A percentile compares a stretch with the other conserved stretches of the same genome.
Conservation (phyloP, 2,329 filamentous ascomycete genomes). For the Triangularia setosa region DNA sequence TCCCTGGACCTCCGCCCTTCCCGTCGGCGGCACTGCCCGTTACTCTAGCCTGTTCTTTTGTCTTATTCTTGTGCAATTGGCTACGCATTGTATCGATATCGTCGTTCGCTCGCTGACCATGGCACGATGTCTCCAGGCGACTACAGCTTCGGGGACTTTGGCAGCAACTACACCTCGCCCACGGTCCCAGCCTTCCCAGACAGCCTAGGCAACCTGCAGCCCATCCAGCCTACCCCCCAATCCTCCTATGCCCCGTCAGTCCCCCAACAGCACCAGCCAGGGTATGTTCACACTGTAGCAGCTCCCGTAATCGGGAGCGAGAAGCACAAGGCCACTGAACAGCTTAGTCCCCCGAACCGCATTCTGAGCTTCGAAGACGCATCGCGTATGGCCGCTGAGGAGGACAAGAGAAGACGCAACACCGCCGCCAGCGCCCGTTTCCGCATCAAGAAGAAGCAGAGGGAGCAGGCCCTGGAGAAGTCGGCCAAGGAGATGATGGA, state of each 20-base stretch:
- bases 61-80: conserved; percentile 13
- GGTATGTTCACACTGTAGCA: conserved; percentile 28
- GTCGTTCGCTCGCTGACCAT: conserved; percentile 38
- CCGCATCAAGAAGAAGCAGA: conserved; percentile 94
- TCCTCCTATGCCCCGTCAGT: conserved; percentile 41
- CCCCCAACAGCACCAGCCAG: conserved; percentile 30
- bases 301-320: conserved; percentile 31
- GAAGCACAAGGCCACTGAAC: conserved; percentile 44
- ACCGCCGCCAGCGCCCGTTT: conserved; percentile 86
- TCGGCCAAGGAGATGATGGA: conserved; percentile 80
- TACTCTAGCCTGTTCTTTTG: conserved; percentile 23
- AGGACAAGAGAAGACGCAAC: conserved; percentile 86
- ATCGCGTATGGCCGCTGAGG: conserved; percentile 71
- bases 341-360: conserved; percentile 36
- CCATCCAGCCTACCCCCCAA: conserved; percentile 51
- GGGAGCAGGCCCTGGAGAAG: conserved; percentile 79
- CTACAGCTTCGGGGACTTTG: conserved; percentile 54
- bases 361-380: conserved; percentile 63
- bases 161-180: conserved; percentile 48
- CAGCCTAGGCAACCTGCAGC: conserved; percentile 40
- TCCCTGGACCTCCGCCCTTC: conserved; percentile 25
- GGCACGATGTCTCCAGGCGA: conserved; percentile 52
- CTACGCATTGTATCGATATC: conserved; percentile 29
- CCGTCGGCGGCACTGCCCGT: conserved; percentile 21
- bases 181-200: conserved; percentile 45